Evolutionary conservation across 129 eudicot species (phyloP), one percentile per base, ranked within the genome.

Genomic region (Flaveria sonorensis): DNA sequence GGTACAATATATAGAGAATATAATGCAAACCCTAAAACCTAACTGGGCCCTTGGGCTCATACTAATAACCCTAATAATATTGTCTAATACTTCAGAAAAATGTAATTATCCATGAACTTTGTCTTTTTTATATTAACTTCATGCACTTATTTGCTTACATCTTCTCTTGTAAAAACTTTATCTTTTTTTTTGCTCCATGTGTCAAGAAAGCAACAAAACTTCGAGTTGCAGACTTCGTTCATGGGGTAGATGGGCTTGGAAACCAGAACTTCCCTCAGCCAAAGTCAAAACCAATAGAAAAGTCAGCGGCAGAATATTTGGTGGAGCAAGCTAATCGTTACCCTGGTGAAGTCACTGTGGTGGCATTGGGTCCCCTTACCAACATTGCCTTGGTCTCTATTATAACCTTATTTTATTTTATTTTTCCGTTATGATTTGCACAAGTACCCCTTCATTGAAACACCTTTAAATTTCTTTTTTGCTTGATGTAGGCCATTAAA

Each of bases 211-310:
- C 97, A 56, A 89, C 92, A 68, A 92, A 95, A 81, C 96, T 91
- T 81, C 97, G 99, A 23, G 88, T 95, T 83, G 96, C 97, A 78
- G 91, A 89, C 85, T 89, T 92, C 81, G 97, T 89, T 68, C 99
- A 95, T 79, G 99, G 99, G 45, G 76, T 85, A 23, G 99, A 95
- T 84, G 99, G 99, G 65, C 91, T 95, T 79, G 99, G 99, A 79
- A 95, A 95, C 81, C 99, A 95, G 83, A 95, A 91, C 83, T 95
- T 95, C 55, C 96, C 99, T 80, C 89, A 94, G 20, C 99, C 99
- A 32, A 86, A 86, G 46, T 92, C 96, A 70, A 90, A 88, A 84
- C 87, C 96, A 30, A 86, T 95, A 60, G 97, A 86, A 65, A 86
- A 83, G 78, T 89, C 94, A 72, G 99, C 97, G n/a, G 90, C 86